phyloP scores from a whole-genome alignment of 163 green algal species.

The Trebouxiophyceae sp. region DNA sequence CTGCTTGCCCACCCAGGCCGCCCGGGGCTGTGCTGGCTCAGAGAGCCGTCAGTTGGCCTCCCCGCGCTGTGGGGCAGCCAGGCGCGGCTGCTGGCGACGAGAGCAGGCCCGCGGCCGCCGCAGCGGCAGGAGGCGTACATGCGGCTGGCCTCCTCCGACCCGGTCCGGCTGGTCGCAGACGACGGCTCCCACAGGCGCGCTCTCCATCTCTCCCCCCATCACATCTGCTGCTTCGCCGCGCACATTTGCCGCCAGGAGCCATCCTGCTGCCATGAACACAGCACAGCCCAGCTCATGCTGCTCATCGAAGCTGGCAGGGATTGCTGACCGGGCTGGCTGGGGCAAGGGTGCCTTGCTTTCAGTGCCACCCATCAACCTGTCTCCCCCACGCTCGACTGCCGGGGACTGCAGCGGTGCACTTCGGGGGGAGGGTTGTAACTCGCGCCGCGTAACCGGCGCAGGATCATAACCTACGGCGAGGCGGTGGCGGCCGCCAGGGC shows the following conservation, averaged over 20 bases:
- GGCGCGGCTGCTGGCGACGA: background rate
- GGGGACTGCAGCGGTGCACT: background rate
- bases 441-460: no score
- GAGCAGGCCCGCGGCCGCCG: background rate
- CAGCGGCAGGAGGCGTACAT: background rate
- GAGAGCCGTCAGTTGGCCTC: no score
- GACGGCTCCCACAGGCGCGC: background rate
- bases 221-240: no score
- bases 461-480: background rate
- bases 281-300: no score
- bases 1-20: no score
- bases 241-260: no score
- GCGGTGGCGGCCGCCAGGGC: no score
- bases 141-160: background rate
- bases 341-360: background rate
- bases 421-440: background rate
- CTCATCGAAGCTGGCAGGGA: no score
- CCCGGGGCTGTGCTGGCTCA: no score
- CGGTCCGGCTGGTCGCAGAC: background rate
- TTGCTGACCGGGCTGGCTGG: no score
- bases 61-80: background rate
- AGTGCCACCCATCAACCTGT: background rate
- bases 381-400: background rate
- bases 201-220: background rate
- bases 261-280: no score